These are phyloP conservation scores for Kwoniella shivajii DNA, from an alignment of 1,284 basidiomycete species.

Conservation along the genomic window DNA sequence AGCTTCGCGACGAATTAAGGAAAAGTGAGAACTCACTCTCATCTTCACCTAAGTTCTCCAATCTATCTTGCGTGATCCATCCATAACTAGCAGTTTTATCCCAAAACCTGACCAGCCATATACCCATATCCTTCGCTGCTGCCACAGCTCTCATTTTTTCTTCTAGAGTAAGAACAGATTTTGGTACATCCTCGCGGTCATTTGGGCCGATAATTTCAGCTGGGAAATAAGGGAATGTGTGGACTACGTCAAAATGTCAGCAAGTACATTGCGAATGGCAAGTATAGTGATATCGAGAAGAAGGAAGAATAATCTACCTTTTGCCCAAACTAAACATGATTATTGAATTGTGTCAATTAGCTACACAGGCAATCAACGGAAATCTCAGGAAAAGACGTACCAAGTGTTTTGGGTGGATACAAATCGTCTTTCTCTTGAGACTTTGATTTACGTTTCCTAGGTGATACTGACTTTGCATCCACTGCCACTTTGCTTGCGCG, in stretches of 20 bases:
- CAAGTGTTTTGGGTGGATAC: constrained; percentile 44
- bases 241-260: constrained; percentile 15
- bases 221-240: constrained; percentile 53
- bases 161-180: constrained; percentile 54
- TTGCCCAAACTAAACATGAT: constrained; percentile 46
- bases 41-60: constrained; percentile 64
- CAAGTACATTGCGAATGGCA: background rate
- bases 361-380: background rate
- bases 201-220: constrained; percentile 50
- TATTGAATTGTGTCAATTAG: background rate
- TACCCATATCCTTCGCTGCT: constrained; percentile 35
- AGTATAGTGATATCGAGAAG: background rate
- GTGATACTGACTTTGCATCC: background rate
- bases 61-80: constrained; percentile 59
- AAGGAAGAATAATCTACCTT: constrained; percentile 17
- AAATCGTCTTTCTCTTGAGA: constrained; percentile 24
- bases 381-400: constrained; percentile 31
- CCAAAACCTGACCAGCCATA: constrained; percentile 67
- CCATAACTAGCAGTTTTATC: constrained; percentile 66
- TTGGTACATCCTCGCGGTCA: constrained; percentile 58
- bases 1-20: background rate
- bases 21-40: constrained; percentile 55
- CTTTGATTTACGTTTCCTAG: background rate
- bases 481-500: constrained; percentile 2
- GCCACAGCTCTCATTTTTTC: constrained; percentile 37